Evolutionary conservation across 2,329 filamentous ascomycete genomes (phyloP), one percentile per base, ranked within the genome.

Genomic region (Mycosphaerella arachidis): DNA sequence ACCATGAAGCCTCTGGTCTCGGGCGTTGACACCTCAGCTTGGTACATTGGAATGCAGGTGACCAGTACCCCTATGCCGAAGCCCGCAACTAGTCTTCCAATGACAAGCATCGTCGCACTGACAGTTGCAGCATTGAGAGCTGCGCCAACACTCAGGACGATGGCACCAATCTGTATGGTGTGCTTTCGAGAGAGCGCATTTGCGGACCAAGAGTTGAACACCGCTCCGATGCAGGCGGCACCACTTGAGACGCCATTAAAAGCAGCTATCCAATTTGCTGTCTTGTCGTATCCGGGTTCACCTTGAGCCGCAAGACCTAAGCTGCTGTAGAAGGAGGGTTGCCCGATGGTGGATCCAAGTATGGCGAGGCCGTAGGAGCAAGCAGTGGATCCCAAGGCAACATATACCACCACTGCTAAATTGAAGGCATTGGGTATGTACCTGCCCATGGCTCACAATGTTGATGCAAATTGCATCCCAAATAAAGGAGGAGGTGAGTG

Each of bases 211-310:
- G 74, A 71, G 46, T 72, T 75, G 58, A 72, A 69, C 1, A 74
- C 55, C 30, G 71, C 72, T n/a, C 74, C 77, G 20, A 75, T 62
- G 37, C 71, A 71, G 27, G 72, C 74, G n/a, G 77, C 77, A 5
- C 76, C 78, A 18, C 74, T 75, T 63, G 77, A 78, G 6, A 79
- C 69, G 37, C 78, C 78, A 67, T 79, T 79, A 55, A 79, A 71
- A 20, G 77, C 78, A 33, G 75, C 78, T 48, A 79, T 76, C 20
- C 77, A 71, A 59, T 75, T 73, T 4, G 76, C 73, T 1, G 78
- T 79, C 48, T 75, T 74, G 1, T 63, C 63, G 62, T 79, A 79
- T 24, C 76, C 76, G 2, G 76, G 72, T 55, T 75, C 68, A 9
- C 71, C 74, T 57, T 71, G 66, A 6, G 72, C 57, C 6, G 75